These are phyloP conservation scores for Penicillium sp. DNA, from an alignment of 2,329 filamentous ascomycete genomes.

Conservation along the genomic window DNA sequence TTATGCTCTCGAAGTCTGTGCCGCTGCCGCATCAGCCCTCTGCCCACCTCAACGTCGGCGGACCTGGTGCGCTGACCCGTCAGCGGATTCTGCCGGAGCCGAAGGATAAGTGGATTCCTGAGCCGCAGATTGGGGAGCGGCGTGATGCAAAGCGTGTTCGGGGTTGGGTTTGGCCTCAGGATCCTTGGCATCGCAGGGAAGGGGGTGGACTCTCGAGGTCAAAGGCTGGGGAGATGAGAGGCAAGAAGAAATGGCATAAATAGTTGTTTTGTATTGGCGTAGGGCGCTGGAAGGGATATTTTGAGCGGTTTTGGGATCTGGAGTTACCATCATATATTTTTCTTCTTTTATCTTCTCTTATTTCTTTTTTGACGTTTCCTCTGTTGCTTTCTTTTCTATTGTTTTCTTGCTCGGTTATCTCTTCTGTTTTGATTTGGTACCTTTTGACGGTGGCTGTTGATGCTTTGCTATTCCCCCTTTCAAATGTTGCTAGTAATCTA, in stretches of 20 bases:
- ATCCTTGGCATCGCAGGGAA: constrained; percentile 60
- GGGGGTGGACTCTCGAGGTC: constrained; percentile 38
- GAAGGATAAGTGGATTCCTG: constrained; percentile 63
- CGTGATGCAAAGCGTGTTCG: constrained; percentile 59
- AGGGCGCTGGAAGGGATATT: background rate
- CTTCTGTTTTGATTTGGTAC: background rate
- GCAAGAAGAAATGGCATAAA: constrained; percentile 43
- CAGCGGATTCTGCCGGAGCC: constrained; percentile 53
- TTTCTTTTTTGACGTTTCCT: background rate
- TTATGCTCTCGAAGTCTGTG: constrained; percentile 64
- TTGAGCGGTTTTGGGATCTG: constrained; percentile 2
- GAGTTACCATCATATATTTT: background rate
- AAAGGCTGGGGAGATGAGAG: constrained; percentile 24
- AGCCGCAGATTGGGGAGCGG: constrained; percentile 59
- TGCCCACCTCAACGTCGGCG: constrained; percentile 61
- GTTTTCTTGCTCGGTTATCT: background rate
- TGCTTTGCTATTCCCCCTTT: constrained; percentile 4
- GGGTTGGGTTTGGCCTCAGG: constrained; percentile 63
- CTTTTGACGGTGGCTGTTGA: background rate
- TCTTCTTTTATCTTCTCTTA: background rate
- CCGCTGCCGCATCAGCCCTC: constrained; percentile 57
- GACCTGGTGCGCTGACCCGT: constrained; percentile 56
- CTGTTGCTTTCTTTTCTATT: background rate
- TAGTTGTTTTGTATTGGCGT: constrained; percentile 15
- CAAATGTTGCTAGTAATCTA: constrained; percentile 10